phyloP scores from a whole-genome alignment of 2,329 filamentous ascomycete species.

The Botryotinia narcissicola region DNA sequence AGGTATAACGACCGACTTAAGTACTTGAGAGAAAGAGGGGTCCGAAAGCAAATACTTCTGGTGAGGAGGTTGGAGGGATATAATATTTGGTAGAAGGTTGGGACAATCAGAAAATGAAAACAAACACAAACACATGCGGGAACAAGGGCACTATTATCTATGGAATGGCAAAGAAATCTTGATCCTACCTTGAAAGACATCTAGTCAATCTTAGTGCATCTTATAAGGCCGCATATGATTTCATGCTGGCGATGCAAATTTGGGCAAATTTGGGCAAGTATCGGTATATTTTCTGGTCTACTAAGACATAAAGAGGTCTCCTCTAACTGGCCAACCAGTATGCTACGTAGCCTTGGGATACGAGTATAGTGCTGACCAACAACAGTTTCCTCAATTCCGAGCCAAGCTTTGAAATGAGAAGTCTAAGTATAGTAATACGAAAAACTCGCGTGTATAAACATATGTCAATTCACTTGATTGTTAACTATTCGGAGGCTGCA shows the following conservation, averaged over 20 bases:
- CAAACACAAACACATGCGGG: slow-evolving; percentile 19
- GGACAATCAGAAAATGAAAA: slow-evolving; percentile 4
- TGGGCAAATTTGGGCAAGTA: slow-evolving; percentile 16
- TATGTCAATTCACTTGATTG: background rate
- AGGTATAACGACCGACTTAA: slow-evolving; percentile 18
- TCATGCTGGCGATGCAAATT: slow-evolving; percentile 14
- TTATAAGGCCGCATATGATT: slow-evolving; percentile 8
- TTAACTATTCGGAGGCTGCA: background rate
- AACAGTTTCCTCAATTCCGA: background rate
- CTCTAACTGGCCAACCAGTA: slow-evolving; percentile 6
- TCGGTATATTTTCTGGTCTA: slow-evolving; percentile 3
- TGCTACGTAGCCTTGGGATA: slow-evolving; percentile 13
- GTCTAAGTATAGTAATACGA: background rate
- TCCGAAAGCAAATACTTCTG: background rate
- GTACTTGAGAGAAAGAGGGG: background rate
- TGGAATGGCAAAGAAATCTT: slow-evolving; percentile 9
- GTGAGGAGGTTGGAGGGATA: slow-evolving; percentile 13
- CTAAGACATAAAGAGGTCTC: background rate
- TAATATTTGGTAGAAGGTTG: background rate
- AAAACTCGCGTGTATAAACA: background rate
- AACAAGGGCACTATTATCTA: slow-evolving; percentile 4
- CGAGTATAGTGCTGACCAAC: slow-evolving; percentile 12
- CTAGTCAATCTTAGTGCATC: slow-evolving; percentile 3
- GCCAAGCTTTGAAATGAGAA: background rate
- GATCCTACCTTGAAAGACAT: background rate